Percentiles rank a stretch among this genome's conserved stretches.
These are phyloP conservation scores for Neonectria magnoliae DNA, from an alignment of 2,329 filamentous ascomycete genomes.

Conservation along the genomic window DNA sequence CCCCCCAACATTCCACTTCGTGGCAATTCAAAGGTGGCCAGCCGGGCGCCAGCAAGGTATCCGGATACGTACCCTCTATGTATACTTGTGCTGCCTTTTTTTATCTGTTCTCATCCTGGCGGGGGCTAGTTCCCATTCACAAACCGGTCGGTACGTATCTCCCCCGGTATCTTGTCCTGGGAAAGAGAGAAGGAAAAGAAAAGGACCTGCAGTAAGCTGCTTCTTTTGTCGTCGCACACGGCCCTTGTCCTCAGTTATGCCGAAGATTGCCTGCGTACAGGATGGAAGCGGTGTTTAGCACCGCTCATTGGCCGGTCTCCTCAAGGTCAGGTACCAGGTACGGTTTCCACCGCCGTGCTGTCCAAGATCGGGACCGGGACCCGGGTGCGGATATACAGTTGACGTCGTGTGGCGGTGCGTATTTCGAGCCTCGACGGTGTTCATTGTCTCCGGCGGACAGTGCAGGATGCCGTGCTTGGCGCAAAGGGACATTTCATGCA, in stretches of 20 bases:
- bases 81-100: conserved; percentile 4
- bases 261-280: conserved; percentile 36
- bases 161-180: conserved; percentile 17
- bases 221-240: conserved; percentile 16
- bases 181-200: conserved; percentile 5
- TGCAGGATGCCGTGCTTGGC: conserved; percentile 10
- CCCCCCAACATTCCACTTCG: conserved; percentile 46
- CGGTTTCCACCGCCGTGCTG: not conserved
- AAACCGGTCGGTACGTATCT: conserved; percentile 19
- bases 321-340: conserved; percentile 15
- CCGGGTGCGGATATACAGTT: conserved; percentile 28
- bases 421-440: conserved; percentile 27
- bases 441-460: conserved; percentile 14
- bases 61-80: not conserved
- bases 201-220: conserved; percentile 15
- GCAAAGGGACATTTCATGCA: conserved; percentile 12
- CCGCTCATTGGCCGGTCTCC: conserved; percentile 30
- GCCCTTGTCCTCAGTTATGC: conserved; percentile 27
- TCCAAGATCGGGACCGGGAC: conserved; percentile 28
- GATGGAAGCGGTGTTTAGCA: conserved; percentile 13
- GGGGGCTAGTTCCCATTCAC: not conserved
- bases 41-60: conserved; percentile 41
- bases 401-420: conserved; percentile 33
- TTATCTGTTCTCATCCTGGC: conserved; percentile 4
- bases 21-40: conserved; percentile 39